Evolutionary conservation across 106 monocot species (phyloP), one percentile per base, ranked within the genome.

Genomic region (Chionographis japonica): DNA sequence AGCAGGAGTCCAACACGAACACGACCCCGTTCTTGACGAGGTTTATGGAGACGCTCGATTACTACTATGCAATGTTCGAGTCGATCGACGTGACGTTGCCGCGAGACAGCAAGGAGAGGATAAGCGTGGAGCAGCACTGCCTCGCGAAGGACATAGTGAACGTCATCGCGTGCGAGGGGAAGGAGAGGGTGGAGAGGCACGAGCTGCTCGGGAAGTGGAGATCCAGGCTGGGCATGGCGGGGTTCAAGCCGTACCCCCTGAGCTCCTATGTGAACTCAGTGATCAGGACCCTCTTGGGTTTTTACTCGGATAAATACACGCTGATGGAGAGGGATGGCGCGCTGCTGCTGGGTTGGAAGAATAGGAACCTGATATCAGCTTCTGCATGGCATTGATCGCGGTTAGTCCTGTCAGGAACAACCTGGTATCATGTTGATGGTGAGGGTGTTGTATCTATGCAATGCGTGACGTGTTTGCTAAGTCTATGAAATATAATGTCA

Each of bases 1-100:
- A 95, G 75, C 95, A 95, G 67, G 95, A 95, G 55, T 95, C 95
- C 0, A 91, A 91, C 80, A 94, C 87, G 27, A 90, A 94, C 76
- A 83, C 82, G 8, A 79, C 94, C 10, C 88, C 90, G 0, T 94
- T 94, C 79, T 37, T 94, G 64, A 79, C 68, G 36, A 76, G 95
- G 50, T 97, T 97, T 35, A 18, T 69, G 59, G 95, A 97, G 68
- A 85, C 90, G 0, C 4, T 86, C 60, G 89, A 92, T 59, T 97
- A 97, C 78, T 97, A 97, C 69, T 72, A 65, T 2, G 95, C 89
- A 0, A 87, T 92, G 84, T 97, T 97, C 3, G 95, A 97, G 57
- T 92, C 91, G 0, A 84, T 92, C 0, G 95, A 97, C 20, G 92
- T 69, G 35, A 86, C 80, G 1, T 60, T 92, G 50, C 67, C 73